Percentiles rank a stretch among this genome's conserved stretches.
phyloP scores from a whole-genome alignment of 495 filamentous ascomycete genomes.

The Platismatia glauca region DNA sequence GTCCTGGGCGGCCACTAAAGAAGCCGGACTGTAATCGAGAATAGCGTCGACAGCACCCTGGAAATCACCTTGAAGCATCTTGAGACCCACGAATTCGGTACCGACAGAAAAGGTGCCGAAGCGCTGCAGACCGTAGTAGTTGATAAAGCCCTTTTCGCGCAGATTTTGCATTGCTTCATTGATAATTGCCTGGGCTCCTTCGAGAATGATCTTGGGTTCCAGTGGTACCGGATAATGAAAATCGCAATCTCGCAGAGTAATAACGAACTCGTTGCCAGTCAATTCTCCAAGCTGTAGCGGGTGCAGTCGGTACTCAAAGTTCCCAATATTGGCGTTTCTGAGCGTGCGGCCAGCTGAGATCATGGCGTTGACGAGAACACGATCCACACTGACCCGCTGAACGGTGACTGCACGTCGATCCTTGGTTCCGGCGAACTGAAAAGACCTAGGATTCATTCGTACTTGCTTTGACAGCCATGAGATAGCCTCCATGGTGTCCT shows the following conservation, averaged over 20 bases:
- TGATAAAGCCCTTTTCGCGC: constrained; percentile 69
- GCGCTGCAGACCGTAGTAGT: constrained; percentile 92
- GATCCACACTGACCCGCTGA: constrained; percentile 68
- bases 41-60: constrained; percentile 68
- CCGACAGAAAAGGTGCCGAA: constrained; percentile 79
- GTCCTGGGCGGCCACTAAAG: constrained; percentile 36
- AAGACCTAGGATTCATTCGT: constrained; percentile 56
- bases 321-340: constrained; percentile 57
- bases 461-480: constrained; percentile 59
- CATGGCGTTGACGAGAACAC: constrained; percentile 54
- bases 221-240: constrained; percentile 44
- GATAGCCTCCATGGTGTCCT: constrained; percentile 91
- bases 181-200: constrained; percentile 45
- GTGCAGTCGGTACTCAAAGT: constrained; percentile 63
- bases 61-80: constrained; percentile 72
- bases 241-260: constrained; percentile 76
- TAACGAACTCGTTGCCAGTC: constrained; percentile 79
- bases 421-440: constrained; percentile 89
- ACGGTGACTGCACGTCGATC: constrained; percentile 82
- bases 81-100: constrained; percentile 73
- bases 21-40: constrained; percentile 51
- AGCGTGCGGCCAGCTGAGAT: constrained; percentile 53
- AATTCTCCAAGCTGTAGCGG: constrained; percentile 76
- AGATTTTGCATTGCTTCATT: constrained; percentile 45
- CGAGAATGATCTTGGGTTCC: constrained; percentile 31